These are phyloP conservation scores for Phytophthora hibernalis DNA, from an alignment of 352 stramenopile genomes.

Conservation along the genomic window DNA sequence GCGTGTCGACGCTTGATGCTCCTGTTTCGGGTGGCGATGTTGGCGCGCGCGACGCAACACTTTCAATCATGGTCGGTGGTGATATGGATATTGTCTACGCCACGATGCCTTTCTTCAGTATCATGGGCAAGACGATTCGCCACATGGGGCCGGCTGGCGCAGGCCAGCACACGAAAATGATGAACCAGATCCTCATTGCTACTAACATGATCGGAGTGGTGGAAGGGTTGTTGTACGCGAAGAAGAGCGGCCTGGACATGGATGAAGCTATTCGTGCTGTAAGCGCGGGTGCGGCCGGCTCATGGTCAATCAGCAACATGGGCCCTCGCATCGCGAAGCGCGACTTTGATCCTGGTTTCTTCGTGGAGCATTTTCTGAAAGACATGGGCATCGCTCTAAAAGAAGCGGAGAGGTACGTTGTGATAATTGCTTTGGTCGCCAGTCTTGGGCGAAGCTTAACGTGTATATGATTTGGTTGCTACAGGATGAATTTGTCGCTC, in stretches of 20 bases:
- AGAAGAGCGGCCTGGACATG: conserved; percentile 88
- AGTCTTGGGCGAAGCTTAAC: neutral
- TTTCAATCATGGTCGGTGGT: conserved; percentile 93
- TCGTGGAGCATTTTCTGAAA: conserved; percentile 93
- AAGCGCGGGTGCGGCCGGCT: conserved; percentile 85
- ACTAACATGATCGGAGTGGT: conserved; percentile 92
- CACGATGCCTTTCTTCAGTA: conserved; percentile 86
- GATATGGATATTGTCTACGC: conserved; percentile 84
- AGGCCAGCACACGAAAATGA: conserved; percentile 93
- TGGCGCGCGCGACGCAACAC: conserved; percentile 82
- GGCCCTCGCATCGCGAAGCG: conserved; percentile 89
- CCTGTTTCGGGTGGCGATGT: conserved; percentile 90
- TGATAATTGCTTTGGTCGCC: neutral
- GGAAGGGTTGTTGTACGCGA: conserved; percentile 90
- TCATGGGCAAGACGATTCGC: conserved; percentile 91
- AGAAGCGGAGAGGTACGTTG: conserved; percentile 70
- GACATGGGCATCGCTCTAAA: conserved; percentile 92
- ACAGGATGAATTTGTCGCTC: conserved; percentile 86
- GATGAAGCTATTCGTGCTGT: conserved; percentile 89
- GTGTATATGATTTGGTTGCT: conserved; percentile 8
- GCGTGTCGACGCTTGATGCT: conserved; percentile 79
- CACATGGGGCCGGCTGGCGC: conserved; percentile 87
- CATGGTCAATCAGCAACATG: conserved; percentile 92
- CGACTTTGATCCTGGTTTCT: conserved; percentile 91
- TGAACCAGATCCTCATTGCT: conserved; percentile 92